Evolutionary conservation across 148 eudicot species (phyloP).

Genomic region (Talinum fruticosum): DNA sequence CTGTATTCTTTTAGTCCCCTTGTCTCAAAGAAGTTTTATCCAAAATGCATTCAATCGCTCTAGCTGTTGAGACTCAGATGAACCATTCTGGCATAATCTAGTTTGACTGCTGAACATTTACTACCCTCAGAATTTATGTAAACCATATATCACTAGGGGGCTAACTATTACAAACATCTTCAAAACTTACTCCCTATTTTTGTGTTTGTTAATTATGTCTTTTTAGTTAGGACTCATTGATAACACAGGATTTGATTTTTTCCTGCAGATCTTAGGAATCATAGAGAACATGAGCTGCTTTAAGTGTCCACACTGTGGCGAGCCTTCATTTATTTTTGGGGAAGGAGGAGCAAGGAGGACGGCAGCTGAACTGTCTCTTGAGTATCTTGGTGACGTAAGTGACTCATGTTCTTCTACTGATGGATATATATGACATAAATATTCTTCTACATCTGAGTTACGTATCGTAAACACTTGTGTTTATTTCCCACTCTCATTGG

Average conservation of each 20-base stretch:
- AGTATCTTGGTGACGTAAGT: constrained; percentile 89
- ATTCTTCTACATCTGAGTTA: not conserved
- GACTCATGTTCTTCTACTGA: no score
- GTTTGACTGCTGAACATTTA: no score
- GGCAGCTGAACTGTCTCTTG: constrained; percentile 66
- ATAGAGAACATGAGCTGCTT: constrained; percentile 95
- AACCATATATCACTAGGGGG: no score
- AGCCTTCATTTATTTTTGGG: constrained; percentile 76
- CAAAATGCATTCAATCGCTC: not conserved
- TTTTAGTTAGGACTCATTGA: no score
- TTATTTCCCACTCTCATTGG: not conserved
- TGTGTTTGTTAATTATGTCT: no score
- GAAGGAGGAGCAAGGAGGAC: constrained; percentile 86
- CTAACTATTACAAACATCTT: no score
- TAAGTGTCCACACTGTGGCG: constrained; percentile 76
- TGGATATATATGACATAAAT: no score
- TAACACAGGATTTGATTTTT: not conserved
- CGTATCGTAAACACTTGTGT: not conserved
- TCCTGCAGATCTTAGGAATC: constrained; percentile 67
- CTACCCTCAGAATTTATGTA: no score
- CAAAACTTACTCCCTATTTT: no score
- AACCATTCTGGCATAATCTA: no score
- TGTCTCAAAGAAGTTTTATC: not conserved
- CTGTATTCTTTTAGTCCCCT: not conserved
- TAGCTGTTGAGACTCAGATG: no score